phyloP scores from a whole-genome alignment of 139 green algal species.

The Picochlorum sp. region DNA sequence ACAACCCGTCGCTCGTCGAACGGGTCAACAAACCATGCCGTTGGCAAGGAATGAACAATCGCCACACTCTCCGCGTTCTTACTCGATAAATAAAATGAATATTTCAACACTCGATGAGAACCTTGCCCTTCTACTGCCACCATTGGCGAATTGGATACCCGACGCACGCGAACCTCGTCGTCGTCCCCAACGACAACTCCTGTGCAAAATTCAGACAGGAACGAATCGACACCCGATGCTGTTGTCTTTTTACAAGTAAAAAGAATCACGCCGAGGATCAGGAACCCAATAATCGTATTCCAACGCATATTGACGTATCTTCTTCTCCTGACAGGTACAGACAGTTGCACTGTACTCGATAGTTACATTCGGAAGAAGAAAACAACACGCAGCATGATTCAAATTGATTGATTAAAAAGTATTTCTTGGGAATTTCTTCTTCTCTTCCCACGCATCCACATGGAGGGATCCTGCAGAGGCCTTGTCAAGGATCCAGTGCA shows the following conservation, averaged over 20 bases:
- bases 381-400: background rate
- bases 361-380: too few species aligned
- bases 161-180: too few species aligned
- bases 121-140: constrained; percentile 4
- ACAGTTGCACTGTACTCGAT: too few species aligned
- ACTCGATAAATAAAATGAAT: background rate
- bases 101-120: constrained; percentile 9
- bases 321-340: too few species aligned
- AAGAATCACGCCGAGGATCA: too few species aligned
- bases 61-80: background rate
- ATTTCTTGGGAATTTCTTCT: constrained; percentile 59
- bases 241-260: too few species aligned
- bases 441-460: constrained; percentile 51
- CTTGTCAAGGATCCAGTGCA: constrained; percentile 48
- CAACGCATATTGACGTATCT: too few species aligned
- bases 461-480: constrained; percentile 46
- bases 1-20: background rate
- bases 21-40: background rate
- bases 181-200: too few species aligned
- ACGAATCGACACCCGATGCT: too few species aligned
- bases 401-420: constrained; percentile 6
- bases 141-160: too few species aligned
- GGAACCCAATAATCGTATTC: too few species aligned
- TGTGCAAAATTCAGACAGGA: too few species aligned
- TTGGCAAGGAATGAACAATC: constrained; percentile 24